These are phyloP conservation scores for Zymoseptoria pseudotritici DNA, from an alignment of 2,329 filamentous ascomycete species.

Conservation along the genomic window DNA sequence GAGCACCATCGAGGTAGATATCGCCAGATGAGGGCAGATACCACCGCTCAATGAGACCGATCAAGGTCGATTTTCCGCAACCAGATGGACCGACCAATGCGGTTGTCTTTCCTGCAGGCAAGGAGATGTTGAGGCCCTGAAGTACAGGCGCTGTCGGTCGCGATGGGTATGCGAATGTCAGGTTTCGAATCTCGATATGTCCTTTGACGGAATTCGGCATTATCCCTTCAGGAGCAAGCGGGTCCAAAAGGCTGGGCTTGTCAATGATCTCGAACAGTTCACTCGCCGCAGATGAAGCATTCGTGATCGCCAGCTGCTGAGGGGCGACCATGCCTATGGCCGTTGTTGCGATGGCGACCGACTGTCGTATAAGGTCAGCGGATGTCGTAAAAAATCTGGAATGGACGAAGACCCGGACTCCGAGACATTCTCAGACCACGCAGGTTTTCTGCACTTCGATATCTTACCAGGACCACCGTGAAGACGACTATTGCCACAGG, in stretches of 20 bases:
- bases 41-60: conserved; percentile 31
- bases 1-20: conserved; percentile 28
- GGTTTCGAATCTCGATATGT: conserved; percentile 55
- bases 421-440: too few species aligned
- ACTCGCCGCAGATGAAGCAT: conserved; percentile 35
- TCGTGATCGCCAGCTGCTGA: conserved; percentile 36
- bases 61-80: conserved; percentile 33
- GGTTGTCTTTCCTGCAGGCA: conserved; percentile 38
- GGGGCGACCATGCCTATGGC: conserved; percentile 35
- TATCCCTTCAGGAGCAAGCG: conserved; percentile 23
- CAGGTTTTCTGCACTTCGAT: too few species aligned
- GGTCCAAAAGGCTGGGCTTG: conserved; percentile 34
- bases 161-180: conserved; percentile 65
- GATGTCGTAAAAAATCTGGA: neutral
- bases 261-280: conserved; percentile 39
- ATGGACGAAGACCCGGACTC: too few species aligned
- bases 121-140: conserved; percentile 27
- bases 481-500: neutral
- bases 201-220: conserved; percentile 20
- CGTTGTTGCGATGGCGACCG: conserved; percentile 32
- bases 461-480: neutral
- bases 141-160: conserved; percentile 32
- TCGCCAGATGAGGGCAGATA: conserved; percentile 24
- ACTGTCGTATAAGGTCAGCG: neutral
- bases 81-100: conserved; percentile 38